Conservation (phyloP, 768 basidiomycete species). For the Trametes elegans region DNA sequence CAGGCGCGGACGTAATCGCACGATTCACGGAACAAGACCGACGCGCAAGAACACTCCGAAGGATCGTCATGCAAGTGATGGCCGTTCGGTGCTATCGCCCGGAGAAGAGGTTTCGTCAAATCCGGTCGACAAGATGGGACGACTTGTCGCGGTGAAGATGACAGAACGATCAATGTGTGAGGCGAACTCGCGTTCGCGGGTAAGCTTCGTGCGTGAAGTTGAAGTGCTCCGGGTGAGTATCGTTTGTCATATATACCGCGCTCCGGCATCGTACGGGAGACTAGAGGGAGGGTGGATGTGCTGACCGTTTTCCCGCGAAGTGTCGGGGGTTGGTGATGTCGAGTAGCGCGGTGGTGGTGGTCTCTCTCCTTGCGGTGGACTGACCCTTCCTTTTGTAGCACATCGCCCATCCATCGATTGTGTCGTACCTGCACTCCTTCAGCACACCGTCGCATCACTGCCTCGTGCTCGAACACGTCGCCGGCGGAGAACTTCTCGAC, state of each 20-base stretch:
- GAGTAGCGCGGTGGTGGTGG: neutral
- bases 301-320: slow-evolving; percentile 6
- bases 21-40: slow-evolving; percentile 19
- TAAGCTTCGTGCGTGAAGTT: slow-evolving; percentile 79
- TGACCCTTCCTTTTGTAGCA: slow-evolving; percentile 42
- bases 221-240: slow-evolving; percentile 72
- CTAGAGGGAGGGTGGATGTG: neutral
- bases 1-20: slow-evolving; percentile 12
- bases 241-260: neutral
- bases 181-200: slow-evolving; percentile 68
- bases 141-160: slow-evolving; percentile 55
- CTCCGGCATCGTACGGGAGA: neutral
- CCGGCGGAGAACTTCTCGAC: slow-evolving; percentile 80
- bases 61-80: neutral
- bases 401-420: slow-evolving; percentile 79
- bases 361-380: slow-evolving; percentile 2
- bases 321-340: neutral
- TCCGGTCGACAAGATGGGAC: slow-evolving; percentile 26
- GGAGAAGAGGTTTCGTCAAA: slow-evolving; percentile 3
- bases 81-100: neutral
- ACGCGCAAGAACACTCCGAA: slow-evolving; percentile 7
- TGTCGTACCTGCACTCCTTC: slow-evolving; percentile 67
- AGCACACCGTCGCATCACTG: slow-evolving; percentile 72
- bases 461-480: slow-evolving; percentile 72
- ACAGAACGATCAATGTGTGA: slow-evolving; percentile 42